Percentiles rank a stretch among this genome's conserved stretches.
These are phyloP conservation scores for Glycine latifolia DNA, from an alignment of 306 rosid genomes.

Conservation along the genomic window DNA sequence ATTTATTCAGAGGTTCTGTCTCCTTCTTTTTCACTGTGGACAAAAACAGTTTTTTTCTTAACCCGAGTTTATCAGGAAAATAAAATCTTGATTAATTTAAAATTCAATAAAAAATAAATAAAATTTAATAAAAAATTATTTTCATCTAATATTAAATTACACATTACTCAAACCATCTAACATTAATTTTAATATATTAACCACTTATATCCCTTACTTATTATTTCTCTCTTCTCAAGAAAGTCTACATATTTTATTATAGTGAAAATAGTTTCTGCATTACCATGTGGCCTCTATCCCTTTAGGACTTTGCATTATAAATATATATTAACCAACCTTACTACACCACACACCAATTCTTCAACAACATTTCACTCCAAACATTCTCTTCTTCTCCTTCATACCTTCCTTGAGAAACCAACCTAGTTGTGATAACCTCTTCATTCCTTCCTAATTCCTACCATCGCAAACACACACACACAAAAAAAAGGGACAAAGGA, in stretches of 20 bases:
- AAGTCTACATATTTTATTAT: conserved; percentile 9
- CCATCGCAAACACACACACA: background rate
- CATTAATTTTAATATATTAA: too few species aligned
- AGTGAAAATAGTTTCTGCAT: conserved; percentile 43
- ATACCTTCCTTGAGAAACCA: background rate
- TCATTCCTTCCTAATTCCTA: background rate
- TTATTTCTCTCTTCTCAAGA: background rate
- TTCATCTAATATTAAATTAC: too few species aligned
- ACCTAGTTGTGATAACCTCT: background rate
- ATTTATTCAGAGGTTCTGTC: conserved; percentile 17
- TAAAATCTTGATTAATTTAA: too few species aligned
- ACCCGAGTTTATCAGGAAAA: too few species aligned
- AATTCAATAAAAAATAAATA: too few species aligned
- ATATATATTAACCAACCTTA: conserved; percentile 46
- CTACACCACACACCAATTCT: conserved; percentile 51
- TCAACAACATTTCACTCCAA: conserved; percentile 35
- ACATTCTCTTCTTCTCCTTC: conserved; percentile 5
- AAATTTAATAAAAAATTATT: too few species aligned
- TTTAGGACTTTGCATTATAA: conserved; percentile 9
- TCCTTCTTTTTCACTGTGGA: background rate
- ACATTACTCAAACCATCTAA: too few species aligned
- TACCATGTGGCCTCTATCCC: conserved; percentile 41
- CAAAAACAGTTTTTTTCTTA: too few species aligned
- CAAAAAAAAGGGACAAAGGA: background rate
- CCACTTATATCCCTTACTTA: too few species aligned